Evolutionary conservation across 2,329 filamentous ascomycete species (phyloP), one percentile per base, ranked within the genome.

Genomic region (Hymenoscyphus salicellus): DNA sequence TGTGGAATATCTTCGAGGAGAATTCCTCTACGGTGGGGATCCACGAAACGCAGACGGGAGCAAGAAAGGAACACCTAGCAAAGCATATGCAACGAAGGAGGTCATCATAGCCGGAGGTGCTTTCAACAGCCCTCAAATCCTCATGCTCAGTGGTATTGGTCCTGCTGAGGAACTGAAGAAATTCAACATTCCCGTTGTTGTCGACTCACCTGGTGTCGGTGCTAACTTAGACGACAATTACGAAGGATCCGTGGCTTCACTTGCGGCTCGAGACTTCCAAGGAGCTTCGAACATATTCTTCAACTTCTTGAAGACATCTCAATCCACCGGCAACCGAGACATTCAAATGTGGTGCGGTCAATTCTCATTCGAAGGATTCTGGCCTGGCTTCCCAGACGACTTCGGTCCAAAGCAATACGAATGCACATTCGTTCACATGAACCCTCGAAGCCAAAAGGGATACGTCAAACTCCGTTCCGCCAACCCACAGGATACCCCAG

Each of bases 141-240:
- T 83, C 11, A 80, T 82, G 72, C 75, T 82, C 10, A 80, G 78
- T 32, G 81, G 81, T 36, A 73, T 83, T 52, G 81, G 81, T 0
- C 77, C 79, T 4, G 70, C 68, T 11, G 73, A 66, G 1, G 78
- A 81, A 70, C 75, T 82, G 2, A 41, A 73, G 33, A 71, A 72
- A 55, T 72, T 83, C 70, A 74, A 77, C 36, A 87, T 89, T 65
- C 75, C 79, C 1, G 77, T 87, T 2, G 68, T 88, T 33, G 84
- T 65, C 2, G 80, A 89, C 70, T 79, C 86, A 1, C 86, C 86
- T 0, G 86, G 90, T 10, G 86, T 90, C 17, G 88, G 87, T 55
- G 80, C 78, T 52, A 88, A 89, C 73, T 77, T 88, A 1, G 79
- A 84, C 23, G 63, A 64, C 14, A 60, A 61, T 20, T 64, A 64